These are phyloP conservation scores for Fragaria ananassa DNA, from an alignment of 306 rosid species.

Conservation along the genomic window DNA sequence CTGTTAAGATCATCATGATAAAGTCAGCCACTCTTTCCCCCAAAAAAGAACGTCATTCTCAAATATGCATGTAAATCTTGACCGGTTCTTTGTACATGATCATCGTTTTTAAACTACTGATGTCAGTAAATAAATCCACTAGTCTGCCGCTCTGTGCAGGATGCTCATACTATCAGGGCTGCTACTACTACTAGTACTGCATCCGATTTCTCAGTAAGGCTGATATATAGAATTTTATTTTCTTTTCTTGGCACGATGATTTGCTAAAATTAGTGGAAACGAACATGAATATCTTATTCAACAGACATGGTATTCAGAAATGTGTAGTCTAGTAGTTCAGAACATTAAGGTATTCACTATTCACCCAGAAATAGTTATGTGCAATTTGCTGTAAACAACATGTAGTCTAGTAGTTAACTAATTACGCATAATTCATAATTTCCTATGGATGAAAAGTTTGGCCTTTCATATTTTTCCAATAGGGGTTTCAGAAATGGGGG, in stretches of 20 bases:
- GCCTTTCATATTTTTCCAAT: background rate
- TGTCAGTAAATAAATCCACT: background rate
- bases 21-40: conserved; percentile 24
- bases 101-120: background rate
- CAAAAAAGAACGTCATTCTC: background rate
- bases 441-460: background rate
- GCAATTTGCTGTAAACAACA: background rate
- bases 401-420: background rate
- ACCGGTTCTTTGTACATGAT: background rate
- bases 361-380: background rate
- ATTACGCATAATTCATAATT: background rate
- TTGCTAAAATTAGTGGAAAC: background rate
- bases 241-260: background rate
- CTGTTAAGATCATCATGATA: conserved; percentile 45
- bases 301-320: background rate
- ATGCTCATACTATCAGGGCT: background rate
- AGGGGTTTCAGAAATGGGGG: background rate
- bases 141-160: background rate
- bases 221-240: background rate
- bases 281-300: background rate
- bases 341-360: no score
- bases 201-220: background rate
- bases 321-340: background rate
- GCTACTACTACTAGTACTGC: background rate
- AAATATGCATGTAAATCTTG: background rate